Evolutionary conservation across 345 rosid species (phyloP).

Genomic region (Dovyalis caffra): DNA sequence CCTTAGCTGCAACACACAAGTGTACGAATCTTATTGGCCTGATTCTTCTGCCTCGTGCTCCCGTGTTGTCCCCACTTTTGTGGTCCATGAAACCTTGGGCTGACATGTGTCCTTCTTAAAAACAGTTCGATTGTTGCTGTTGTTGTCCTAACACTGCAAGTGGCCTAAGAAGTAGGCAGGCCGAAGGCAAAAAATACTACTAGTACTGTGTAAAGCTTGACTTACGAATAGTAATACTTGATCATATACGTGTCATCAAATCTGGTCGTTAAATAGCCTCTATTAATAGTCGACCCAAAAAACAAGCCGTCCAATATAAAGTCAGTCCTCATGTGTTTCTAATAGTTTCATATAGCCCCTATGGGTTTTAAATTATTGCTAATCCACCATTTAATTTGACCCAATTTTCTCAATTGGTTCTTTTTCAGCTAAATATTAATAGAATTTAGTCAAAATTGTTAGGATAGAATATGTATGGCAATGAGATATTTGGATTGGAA

Average conservation of each 20-base stretch:
- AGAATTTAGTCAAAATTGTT: no score
- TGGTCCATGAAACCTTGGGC: conserved; percentile 24
- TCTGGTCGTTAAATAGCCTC: not conserved
- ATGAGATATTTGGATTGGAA: no score
- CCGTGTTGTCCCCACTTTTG: conserved; percentile 1
- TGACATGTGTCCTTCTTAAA: conserved; percentile 5
- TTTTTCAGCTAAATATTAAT: not conserved
- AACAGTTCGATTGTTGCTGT: not conserved
- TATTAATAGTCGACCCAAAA: not conserved
- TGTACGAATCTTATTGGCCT: not conserved
- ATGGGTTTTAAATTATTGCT: not conserved
- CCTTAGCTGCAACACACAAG: not conserved
- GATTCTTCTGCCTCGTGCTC: not conserved
- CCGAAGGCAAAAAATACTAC: not conserved
- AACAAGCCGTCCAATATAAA: not conserved
- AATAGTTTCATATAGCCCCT: not conserved
- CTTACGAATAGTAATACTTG: not conserved
- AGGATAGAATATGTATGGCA: no score
- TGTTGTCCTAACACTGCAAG: conserved; percentile 13
- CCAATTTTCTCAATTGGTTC: not conserved
- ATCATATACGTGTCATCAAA: not conserved
- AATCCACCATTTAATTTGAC: not conserved
- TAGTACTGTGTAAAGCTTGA: not conserved
- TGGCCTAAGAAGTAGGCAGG: conserved; percentile 10
- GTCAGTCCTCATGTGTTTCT: not conserved